phyloP scores from a whole-genome alignment of 192 early-diverging fungal genomes.

The Entomortierella chlamydospora region DNA sequence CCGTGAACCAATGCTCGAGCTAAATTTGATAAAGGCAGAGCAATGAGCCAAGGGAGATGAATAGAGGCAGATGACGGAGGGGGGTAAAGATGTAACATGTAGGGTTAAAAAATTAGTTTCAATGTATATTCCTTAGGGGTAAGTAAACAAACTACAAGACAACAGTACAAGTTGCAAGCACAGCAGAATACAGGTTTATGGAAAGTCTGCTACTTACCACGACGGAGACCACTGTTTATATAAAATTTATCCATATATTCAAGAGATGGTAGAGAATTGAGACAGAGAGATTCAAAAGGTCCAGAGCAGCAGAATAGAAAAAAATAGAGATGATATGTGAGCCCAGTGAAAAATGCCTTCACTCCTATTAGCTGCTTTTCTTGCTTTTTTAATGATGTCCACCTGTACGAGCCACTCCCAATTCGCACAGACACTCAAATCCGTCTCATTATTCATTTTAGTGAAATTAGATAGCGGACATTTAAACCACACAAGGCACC shows the following conservation, averaged over 20 bases:
- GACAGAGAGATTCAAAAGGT: neutral
- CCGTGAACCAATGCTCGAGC: constrained; percentile 76
- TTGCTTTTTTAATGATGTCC: too few relatives aligned
- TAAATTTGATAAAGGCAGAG: constrained; percentile 6
- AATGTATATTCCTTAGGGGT: neutral
- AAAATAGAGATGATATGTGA: neutral
- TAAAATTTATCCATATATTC: too few relatives aligned
- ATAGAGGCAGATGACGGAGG: too few relatives aligned
- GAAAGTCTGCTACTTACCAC: constrained; percentile 42
- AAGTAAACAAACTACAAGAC: neutral
- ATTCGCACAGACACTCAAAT: constrained; percentile 2
- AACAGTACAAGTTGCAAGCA: neutral
- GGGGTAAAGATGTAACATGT: neutral
- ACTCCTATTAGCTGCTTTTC: too few relatives aligned
- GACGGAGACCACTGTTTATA: constrained; percentile 52
- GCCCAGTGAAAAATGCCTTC: too few relatives aligned
- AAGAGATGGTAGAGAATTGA: neutral
- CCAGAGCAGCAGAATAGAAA: neutral
- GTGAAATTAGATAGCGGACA: neutral
- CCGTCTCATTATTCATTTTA: neutral
- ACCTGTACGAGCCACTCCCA: neutral
- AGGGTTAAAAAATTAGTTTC: constrained; percentile 2
- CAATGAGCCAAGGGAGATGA: too few relatives aligned
- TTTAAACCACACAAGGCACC: neutral
- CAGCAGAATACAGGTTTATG: too few relatives aligned